These are phyloP conservation scores for Lactarius akahatsu DNA, from an alignment of 768 basidiomycete genomes.

Conservation along the genomic window DNA sequence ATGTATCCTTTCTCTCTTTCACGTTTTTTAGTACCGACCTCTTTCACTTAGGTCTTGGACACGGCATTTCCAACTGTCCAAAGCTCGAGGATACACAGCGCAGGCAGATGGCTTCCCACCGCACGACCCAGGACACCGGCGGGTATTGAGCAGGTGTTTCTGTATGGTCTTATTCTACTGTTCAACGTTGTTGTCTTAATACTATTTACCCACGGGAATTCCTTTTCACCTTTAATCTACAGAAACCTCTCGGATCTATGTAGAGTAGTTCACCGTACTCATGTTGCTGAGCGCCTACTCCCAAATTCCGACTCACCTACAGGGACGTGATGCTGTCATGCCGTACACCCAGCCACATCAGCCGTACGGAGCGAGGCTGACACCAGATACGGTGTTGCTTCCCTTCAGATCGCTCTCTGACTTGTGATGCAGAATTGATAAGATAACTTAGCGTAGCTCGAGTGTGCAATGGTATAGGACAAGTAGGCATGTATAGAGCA, in stretches of 20 bases:
- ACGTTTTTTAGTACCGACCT: conserved; percentile 2
- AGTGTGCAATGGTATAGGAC: conserved; percentile 6
- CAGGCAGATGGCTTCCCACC: conserved; percentile 85
- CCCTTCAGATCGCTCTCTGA: neutral
- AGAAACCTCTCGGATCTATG: neutral
- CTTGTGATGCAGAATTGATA: conserved; percentile 1
- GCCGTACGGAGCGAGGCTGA: neutral
- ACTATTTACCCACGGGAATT: neutral
- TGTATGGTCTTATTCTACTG: neutral
- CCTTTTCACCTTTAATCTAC: neutral
- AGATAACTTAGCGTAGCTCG: conserved; percentile 2
- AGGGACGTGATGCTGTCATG: neutral
- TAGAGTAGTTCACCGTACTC: neutral
- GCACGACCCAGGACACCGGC: conserved; percentile 66
- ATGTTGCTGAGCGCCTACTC: neutral
- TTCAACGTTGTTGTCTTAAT: neutral
- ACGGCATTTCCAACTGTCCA: conserved; percentile 92
- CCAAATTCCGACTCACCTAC: neutral
- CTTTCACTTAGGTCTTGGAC: conserved; percentile 72
- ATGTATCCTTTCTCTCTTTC: conserved; percentile 26
- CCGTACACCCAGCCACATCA: neutral
- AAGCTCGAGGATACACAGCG: conserved; percentile 94
- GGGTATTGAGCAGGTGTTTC: conserved; percentile 32
- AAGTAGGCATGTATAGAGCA: neutral
- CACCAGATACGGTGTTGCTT: neutral